A percentile compares a stretch with the other conserved stretches of the same genome.
Conservation (phyloP, 1,284 basidiomycete species). For the Naganishia cerealis region DNA sequence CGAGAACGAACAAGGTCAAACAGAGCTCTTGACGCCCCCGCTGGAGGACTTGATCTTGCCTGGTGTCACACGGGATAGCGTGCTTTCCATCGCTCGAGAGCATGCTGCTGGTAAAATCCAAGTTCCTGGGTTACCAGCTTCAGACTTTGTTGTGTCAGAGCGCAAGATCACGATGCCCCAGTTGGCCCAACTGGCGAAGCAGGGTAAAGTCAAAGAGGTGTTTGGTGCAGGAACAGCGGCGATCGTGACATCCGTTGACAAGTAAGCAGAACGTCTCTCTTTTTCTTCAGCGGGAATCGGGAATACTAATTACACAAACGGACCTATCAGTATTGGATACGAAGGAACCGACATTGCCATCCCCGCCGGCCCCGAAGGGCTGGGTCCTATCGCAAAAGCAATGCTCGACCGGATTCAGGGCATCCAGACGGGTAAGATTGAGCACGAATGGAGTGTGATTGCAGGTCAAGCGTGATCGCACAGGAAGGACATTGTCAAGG, state of each 20-base stretch:
- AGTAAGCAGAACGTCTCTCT: constrained; percentile 39
- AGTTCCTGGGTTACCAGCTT: constrained; percentile 64
- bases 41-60: constrained; percentile 94
- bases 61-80: constrained; percentile 84
- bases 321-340: constrained; percentile 68
- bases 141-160: constrained; percentile 72
- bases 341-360: constrained; percentile 77
- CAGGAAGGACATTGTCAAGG: not conserved
- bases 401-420: constrained; percentile 83
- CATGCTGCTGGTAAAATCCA: constrained; percentile 65
- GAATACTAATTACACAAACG: constrained; percentile 12
- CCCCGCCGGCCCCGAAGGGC: constrained; percentile 80
- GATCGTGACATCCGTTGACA: constrained; percentile 76
- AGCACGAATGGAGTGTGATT: constrained; percentile 69
- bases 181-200: constrained; percentile 69
- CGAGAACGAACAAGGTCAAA: constrained; percentile 65
- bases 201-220: constrained; percentile 78
- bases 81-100: constrained; percentile 75
- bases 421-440: constrained; percentile 81
- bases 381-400: constrained; percentile 79
- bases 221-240: constrained; percentile 94
- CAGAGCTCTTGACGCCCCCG: constrained; percentile 84
- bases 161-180: constrained; percentile 86
- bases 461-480: constrained; percentile 35
- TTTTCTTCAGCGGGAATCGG: not conserved